Conservation (phyloP, 2,329 filamentous ascomycete species). For the Verticillium nonalfalfae region DNA sequence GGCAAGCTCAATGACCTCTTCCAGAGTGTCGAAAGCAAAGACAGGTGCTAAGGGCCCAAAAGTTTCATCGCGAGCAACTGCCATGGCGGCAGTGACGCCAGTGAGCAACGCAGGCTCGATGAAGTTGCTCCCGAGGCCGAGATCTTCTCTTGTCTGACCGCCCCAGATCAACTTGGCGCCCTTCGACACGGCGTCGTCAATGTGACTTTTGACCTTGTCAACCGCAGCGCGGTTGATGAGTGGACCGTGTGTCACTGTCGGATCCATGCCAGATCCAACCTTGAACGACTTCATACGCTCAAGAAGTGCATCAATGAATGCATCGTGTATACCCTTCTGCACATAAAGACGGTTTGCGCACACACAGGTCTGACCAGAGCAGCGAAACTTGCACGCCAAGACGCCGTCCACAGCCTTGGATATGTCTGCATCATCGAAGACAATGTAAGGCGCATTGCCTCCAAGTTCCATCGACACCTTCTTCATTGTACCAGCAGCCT, state of each 20-base stretch:
- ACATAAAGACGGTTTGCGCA: conserved; percentile 24
- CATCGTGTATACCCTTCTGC: conserved; percentile 52
- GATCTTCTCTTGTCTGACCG: conserved; percentile 49
- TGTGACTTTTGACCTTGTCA: conserved; percentile 54
- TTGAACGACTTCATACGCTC: conserved; percentile 51
- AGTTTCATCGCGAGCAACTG: conserved; percentile 61
- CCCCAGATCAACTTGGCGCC: conserved; percentile 53
- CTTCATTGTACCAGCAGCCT: conserved; percentile 62
- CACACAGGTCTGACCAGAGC: conserved; percentile 67
- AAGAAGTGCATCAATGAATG: conserved; percentile 41
- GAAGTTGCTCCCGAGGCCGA: conserved; percentile 25
- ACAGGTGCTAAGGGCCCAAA: conserved; percentile 67
- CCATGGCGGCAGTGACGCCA: conserved; percentile 61
- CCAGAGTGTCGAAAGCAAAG: conserved; percentile 63
- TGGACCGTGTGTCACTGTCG: conserved; percentile 52
- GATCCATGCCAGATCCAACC: conserved; percentile 48
- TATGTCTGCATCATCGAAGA: conserved; percentile 68
- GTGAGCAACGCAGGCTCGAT: conserved; percentile 29
- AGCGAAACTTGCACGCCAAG: conserved; percentile 64
- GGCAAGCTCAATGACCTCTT: conserved; percentile 60
- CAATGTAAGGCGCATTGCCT: conserved; percentile 70
- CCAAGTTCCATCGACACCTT: conserved; percentile 70
- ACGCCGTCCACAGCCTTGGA: conserved; percentile 61
- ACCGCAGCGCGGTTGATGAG: conserved; percentile 61
- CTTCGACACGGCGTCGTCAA: conserved; percentile 55